phyloP scores from a whole-genome alignment of 148 eudicot species.

The Polygonum maritimum region DNA sequence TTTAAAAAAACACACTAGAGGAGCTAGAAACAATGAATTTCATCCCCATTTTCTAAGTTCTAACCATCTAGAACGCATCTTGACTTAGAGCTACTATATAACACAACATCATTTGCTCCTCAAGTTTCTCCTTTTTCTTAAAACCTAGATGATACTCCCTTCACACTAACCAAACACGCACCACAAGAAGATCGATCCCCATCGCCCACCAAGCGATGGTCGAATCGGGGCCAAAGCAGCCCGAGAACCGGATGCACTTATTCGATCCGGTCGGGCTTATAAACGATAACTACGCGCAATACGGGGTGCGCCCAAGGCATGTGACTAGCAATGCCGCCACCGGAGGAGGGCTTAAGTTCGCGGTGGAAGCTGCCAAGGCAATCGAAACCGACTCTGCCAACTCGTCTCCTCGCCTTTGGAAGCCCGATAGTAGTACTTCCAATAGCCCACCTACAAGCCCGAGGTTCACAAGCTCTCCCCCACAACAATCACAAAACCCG shows the following conservation, averaged over 20 bases:
- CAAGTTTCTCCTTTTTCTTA: constrained; percentile 13
- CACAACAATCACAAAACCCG: neutral
- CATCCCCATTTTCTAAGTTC: neutral
- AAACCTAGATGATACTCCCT: constrained; percentile 8
- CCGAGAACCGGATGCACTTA: constrained; percentile 24
- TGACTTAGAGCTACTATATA: constrained; percentile 17
- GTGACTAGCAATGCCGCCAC: constrained; percentile 12
- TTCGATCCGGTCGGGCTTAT: constrained; percentile 30
- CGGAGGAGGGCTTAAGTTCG: constrained; percentile 29
- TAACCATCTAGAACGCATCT: constrained; percentile 22
- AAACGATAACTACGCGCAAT: constrained; percentile 19
- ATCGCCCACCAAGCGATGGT: constrained; percentile 28
- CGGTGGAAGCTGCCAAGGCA: constrained; percentile 10
- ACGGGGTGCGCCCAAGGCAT: constrained; percentile 15
- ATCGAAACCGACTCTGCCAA: constrained; percentile 31
- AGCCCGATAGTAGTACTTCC: neutral
- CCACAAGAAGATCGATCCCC: neutral
- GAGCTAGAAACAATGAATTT: neutral
- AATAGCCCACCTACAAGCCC: constrained; percentile 24
- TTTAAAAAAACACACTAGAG: neutral
- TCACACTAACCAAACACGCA: constrained; percentile 9
- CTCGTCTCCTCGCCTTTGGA: constrained; percentile 70
- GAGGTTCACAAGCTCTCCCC: constrained; percentile 5
- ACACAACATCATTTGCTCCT: neutral
- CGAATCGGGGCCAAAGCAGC: constrained; percentile 26